phyloP scores from a whole-genome alignment of 2,329 filamentous ascomycete genomes.

The Stagonosporopsis vannaccii region DNA sequence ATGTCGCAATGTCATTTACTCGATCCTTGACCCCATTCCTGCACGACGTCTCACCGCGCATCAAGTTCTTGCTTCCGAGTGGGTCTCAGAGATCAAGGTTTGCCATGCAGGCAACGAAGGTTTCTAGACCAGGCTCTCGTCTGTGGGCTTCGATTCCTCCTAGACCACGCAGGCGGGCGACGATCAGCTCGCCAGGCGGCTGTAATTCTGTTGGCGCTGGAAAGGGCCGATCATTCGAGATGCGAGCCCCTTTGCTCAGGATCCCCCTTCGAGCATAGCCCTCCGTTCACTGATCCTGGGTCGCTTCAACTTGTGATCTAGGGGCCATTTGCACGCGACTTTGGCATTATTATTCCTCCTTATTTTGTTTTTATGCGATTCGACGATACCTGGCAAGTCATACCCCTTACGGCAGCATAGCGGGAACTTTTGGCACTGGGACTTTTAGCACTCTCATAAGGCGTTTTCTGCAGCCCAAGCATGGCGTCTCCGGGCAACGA shows the following conservation, averaged over 20 bases:
- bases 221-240: constrained; percentile 17
- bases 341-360: constrained; percentile 30
- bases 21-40: constrained; percentile 94
- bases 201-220: constrained; percentile 13
- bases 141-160: constrained; percentile 18
- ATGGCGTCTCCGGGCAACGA: constrained; percentile 11
- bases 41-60: constrained; percentile 91
- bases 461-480: constrained; percentile 15
- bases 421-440: constrained; percentile 36
- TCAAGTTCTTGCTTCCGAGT: constrained; percentile 97
- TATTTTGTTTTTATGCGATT: constrained; percentile 36
- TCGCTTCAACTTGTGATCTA: constrained; percentile 27
- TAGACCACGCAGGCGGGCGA: constrained; percentile 26
- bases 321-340: constrained; percentile 27
- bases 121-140: constrained; percentile 61
- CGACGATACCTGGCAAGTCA: constrained; percentile 46
- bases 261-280: constrained; percentile 12
- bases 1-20: constrained; percentile 98
- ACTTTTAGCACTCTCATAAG: constrained; percentile 26
- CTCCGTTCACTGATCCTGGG: constrained; percentile 15
- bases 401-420: constrained; percentile 50
- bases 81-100: constrained; percentile 96
- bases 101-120: constrained; percentile 98
- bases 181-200: constrained; percentile 1
- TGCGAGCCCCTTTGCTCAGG: constrained; percentile 18